Evolutionary conservation across 2,329 filamentous ascomycete genomes (phyloP), one percentile per base, ranked within the genome.

Genomic region (Fusarium pilosicola): DNA sequence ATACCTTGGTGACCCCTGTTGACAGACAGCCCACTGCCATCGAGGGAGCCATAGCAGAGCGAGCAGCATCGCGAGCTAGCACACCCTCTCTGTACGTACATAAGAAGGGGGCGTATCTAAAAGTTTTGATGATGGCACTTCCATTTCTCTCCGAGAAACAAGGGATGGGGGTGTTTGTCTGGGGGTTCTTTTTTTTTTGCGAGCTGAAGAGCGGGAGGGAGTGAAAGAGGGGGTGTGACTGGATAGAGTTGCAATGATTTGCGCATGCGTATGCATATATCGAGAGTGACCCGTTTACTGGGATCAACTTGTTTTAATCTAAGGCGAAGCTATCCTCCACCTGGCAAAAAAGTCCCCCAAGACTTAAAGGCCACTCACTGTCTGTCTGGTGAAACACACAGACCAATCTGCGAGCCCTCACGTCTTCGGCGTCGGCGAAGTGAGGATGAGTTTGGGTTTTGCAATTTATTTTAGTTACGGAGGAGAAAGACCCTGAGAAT

Each of bases 391-490:
- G 71, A 62, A 39, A 77, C 75, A 77, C 75, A 77, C 75, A 77
- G 75, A 76, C 75, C 75, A 77, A 38, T 65, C 45, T 74, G 67
- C 74, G 74, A 76, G 71, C 75, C 67, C 74, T 77, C 58, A 67
- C 65, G 65, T 45, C 67, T 74, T 76, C 75, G 75, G 74, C 75
- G 71, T 67, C 67, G 67, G 75, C 75, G 75, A 76, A 72, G 58
- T 68, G 65, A 74, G 73, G 71, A 71, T 69, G 59, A 59, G 55
- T 64, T 62, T 65, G 59, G 54, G 65, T 7, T 24, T 60, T 64
- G 58, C n/a, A 32, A 36, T 36, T 41, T 62, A 20, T 24, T 20
- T 34, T 32, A 18, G 28, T 13, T 24, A 18, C 59, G 34, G 11
- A 28, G 42, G 24, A 15, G 15, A 61, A 44, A 44, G 63, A 68